phyloP scores from a whole-genome alignment of 345 rosid species.

The Camelina laxa region DNA sequence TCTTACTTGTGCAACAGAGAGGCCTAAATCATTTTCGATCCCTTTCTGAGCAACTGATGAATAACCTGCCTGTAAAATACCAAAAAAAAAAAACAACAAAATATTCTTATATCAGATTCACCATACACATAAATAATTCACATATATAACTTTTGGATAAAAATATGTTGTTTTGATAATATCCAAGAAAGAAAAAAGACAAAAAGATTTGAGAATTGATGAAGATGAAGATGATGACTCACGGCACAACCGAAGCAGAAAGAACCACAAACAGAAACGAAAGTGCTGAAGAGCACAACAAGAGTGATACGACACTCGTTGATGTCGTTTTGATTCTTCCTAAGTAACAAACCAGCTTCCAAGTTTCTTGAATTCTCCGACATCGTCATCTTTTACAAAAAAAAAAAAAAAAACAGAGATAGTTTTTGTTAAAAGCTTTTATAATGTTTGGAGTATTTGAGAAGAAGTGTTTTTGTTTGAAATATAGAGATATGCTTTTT shows the following conservation, averaged over 20 bases:
- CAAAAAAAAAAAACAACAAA: background rate
- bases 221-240: slow-evolving; percentile 11
- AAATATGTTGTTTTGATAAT: background rate
- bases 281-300: slow-evolving; percentile 44
- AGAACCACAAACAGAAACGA: slow-evolving; percentile 51
- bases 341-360: slow-evolving; percentile 41
- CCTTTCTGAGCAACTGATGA: slow-evolving; percentile 45
- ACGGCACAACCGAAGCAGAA: slow-evolving; percentile 50
- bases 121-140: background rate
- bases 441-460: background rate
- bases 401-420: background rate
- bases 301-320: slow-evolving; percentile 45
- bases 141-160: background rate
- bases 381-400: slow-evolving; percentile 28
- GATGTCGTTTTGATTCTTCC: slow-evolving; percentile 39
- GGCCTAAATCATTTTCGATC: slow-evolving; percentile 49
- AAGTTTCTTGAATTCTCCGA: slow-evolving; percentile 35
- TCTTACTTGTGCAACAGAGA: slow-evolving; percentile 51
- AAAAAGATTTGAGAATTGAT: background rate
- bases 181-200: background rate
- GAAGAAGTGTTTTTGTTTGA: background rate
- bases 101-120: background rate
- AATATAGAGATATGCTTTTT: background rate
- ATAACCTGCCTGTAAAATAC: no score
- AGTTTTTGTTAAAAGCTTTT: background rate